These are phyloP conservation scores for Cetraspora pellucida DNA, from an alignment of 192 early-diverging fungal genomes.

Conservation along the genomic window DNA sequence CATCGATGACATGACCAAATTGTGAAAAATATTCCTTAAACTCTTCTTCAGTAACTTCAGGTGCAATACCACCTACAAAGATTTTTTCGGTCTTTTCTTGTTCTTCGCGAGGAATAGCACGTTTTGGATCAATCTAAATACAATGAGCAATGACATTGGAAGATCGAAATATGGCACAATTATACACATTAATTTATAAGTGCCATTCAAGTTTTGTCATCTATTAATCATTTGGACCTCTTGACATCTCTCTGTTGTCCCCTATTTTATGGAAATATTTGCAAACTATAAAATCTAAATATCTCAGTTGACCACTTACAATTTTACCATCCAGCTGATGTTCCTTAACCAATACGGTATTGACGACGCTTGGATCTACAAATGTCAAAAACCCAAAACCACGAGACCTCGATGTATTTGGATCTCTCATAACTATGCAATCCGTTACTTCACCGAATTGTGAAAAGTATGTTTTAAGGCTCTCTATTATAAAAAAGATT, in stretches of 20 bases:
- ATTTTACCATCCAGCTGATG: slow-evolving; percentile 79
- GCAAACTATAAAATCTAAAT: no score
- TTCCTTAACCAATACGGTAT: slow-evolving; percentile 65
- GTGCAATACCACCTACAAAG: slow-evolving; percentile 88
- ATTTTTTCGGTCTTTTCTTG: slow-evolving; percentile 85
- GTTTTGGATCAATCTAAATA: slow-evolving; percentile 73
- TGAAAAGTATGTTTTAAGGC: slow-evolving; percentile 68
- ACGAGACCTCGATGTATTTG: slow-evolving; percentile 64
- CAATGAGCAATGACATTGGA: no score
- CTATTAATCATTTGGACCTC: no score
- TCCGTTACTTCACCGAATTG: slow-evolving; percentile 73
- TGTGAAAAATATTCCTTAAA: slow-evolving; percentile 83
- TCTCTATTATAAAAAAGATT: slow-evolving; percentile 58
- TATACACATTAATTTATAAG: no score
- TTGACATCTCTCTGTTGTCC: no score
- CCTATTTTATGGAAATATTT: no score
- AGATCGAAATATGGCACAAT: no score
- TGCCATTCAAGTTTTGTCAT: no score
- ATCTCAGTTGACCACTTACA: slow-evolving; percentile 49
- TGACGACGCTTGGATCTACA: slow-evolving; percentile 59
- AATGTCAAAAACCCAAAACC: slow-evolving; percentile 84
- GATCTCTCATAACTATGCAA: slow-evolving; percentile 77
- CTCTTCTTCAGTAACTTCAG: slow-evolving; percentile 84
- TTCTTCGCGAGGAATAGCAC: slow-evolving; percentile 71
- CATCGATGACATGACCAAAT: slow-evolving; percentile 85